A percentile compares a stretch with the other conserved stretches of the same genome.
Evolutionary conservation across 108 stramenopile species (phyloP).

Genomic region (Schizochytrium sp.): DNA sequence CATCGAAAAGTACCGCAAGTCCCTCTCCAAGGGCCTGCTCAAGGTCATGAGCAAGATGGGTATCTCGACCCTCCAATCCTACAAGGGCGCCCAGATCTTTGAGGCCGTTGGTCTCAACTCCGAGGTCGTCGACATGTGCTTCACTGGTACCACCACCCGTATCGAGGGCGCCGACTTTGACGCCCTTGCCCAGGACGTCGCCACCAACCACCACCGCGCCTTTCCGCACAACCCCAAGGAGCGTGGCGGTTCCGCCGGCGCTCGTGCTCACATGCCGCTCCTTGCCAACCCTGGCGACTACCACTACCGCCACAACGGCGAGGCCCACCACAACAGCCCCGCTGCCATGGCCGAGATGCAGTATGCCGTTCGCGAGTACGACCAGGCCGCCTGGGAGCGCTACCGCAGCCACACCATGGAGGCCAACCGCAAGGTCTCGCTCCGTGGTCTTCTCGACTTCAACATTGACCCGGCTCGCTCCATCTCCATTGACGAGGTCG

Average conservation of each 20-base stretch:
- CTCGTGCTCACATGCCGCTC: slow-evolving; percentile 51
- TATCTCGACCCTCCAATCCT: slow-evolving; percentile 85
- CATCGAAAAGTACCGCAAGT: slow-evolving; percentile 84
- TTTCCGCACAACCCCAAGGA: slow-evolving; percentile 49
- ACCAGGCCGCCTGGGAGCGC: background rate
- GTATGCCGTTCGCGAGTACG: background rate
- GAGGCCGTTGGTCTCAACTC: slow-evolving; percentile 90
- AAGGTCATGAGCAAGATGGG: slow-evolving; percentile 97
- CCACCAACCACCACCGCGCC: slow-evolving; percentile 71
- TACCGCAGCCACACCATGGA: slow-evolving; percentile 45
- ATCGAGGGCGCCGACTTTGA: slow-evolving; percentile 90
- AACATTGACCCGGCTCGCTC: slow-evolving; percentile 70
- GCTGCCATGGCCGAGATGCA: slow-evolving; percentile 81
- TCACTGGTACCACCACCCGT: slow-evolving; percentile 88
- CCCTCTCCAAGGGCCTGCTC: slow-evolving; percentile 82
- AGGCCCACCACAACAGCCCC: slow-evolving; percentile 92
- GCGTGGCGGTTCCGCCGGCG: background rate
- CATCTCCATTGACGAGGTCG: slow-evolving; percentile 78
- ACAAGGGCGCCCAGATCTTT: slow-evolving; percentile 93
- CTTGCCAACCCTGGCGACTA: slow-evolving; percentile 88
- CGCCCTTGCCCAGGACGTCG: slow-evolving; percentile 84
- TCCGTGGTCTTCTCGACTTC: slow-evolving; percentile 85
- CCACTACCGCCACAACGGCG: slow-evolving; percentile 89
- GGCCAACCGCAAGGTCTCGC: slow-evolving; percentile 77
- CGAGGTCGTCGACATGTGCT: slow-evolving; percentile 87